Percentiles rank a stretch among this genome's conserved stretches.
phyloP scores from a whole-genome alignment of 1,139 yeast genomes.

The Hemisphaericaspora subhashii region DNA sequence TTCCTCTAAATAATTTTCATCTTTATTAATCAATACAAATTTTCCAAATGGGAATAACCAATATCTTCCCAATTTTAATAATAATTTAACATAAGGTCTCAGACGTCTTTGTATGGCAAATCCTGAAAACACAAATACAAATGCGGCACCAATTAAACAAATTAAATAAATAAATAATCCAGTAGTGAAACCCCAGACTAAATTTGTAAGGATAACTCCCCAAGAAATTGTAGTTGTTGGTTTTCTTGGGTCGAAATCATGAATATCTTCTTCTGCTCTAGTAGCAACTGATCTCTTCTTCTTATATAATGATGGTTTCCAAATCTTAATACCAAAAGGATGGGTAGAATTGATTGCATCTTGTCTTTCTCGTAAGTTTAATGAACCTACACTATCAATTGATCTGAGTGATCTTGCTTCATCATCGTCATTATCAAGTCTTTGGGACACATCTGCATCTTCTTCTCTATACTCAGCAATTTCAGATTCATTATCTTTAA shows the following conservation, averaged over 20 bases:
- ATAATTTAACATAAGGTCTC: constrained; percentile 58
- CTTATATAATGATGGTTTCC: constrained; percentile 97
- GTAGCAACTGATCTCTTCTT: constrained; percentile 88
- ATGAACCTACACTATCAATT: constrained; percentile 66
- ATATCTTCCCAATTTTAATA: constrained; percentile 66
- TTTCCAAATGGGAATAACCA: constrained; percentile 87
- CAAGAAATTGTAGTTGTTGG: constrained; percentile 52
- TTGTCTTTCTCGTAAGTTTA: constrained; percentile 90
- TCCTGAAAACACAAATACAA: constrained; percentile 49
- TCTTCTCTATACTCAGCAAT: constrained; percentile 2
- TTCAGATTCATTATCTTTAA: constrained; percentile 8
- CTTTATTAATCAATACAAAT: constrained; percentile 75
- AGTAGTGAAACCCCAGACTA: constrained; percentile 71
- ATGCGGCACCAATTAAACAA: constrained; percentile 49
- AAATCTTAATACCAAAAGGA: constrained; percentile 96
- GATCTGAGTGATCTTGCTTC: constrained; percentile 37
- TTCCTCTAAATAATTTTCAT: constrained; percentile 78
- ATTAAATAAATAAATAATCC: constrained; percentile 61
- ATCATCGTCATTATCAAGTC: constrained; percentile 1
- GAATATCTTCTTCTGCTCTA: constrained; percentile 92
- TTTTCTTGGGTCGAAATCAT: constrained; percentile 61
- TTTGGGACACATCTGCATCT: not conserved
- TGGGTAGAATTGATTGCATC: constrained; percentile 95
- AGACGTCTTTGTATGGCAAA: constrained; percentile 37
- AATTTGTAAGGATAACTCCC: constrained; percentile 70